These are phyloP conservation scores for Casuarina cunninghamiana DNA, from an alignment of 306 rosid species.

Conservation along the genomic window DNA sequence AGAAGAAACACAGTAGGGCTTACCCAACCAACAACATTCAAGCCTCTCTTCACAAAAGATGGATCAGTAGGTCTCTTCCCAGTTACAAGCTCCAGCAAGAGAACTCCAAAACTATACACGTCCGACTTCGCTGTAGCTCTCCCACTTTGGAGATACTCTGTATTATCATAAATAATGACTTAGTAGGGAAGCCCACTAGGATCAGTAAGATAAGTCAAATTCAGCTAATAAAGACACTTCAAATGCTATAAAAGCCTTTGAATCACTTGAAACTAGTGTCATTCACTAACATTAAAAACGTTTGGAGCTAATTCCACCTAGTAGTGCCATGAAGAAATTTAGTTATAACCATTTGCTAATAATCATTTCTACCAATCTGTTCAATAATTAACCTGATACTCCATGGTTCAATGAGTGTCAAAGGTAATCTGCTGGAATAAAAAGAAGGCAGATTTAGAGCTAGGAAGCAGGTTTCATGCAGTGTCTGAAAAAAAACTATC, in stretches of 20 bases:
- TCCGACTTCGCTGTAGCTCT: conserved; percentile 94
- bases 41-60: conserved; percentile 74
- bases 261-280: background rate
- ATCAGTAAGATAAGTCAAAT: background rate
- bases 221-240: background rate
- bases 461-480: background rate
- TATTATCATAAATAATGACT: conserved; percentile 1
- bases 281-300: background rate
- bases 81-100: conserved; percentile 91
- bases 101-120: conserved; percentile 93
- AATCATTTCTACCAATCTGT: background rate
- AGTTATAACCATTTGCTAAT: background rate
- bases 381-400: background rate
- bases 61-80: conserved; percentile 99
- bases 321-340: background rate
- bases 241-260: background rate
- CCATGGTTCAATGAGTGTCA: background rate
- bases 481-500: background rate
- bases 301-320: background rate
- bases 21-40: conserved; percentile 98
- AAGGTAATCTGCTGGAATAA: background rate
- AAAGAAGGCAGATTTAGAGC: background rate
- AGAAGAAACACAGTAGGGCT: conserved; percentile 16
- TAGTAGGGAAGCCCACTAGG: background rate
- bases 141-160: conserved; percentile 96